These are phyloP conservation scores for Cryptosporidium andersoni DNA, from an alignment of 169 alveolate genomes.

Conservation along the genomic window DNA sequence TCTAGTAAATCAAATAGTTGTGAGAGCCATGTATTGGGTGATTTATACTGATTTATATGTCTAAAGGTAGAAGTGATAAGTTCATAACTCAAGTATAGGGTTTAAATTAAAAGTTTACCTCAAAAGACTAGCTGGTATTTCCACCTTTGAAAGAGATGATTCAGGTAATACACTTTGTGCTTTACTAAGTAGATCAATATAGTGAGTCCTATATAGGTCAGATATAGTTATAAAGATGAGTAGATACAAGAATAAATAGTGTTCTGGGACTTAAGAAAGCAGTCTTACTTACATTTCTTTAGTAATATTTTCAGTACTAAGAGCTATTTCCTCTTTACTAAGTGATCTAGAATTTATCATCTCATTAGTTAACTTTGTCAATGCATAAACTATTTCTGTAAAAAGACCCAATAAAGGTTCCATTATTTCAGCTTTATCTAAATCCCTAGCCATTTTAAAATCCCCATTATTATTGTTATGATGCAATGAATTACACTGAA, in stretches of 20 bases:
- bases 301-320: conserved; percentile 7
- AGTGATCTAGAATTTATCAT: not conserved
- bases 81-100: not conserved
- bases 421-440: conserved; percentile 6
- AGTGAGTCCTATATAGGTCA: conserved; percentile 12
- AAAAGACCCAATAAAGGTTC: conserved; percentile 48
- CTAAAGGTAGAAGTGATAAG: not conserved
- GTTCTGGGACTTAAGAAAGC: not conserved
- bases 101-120: conserved; percentile 17
- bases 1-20: conserved; percentile 23
- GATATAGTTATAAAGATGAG: not conserved
- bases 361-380: conserved; percentile 41
- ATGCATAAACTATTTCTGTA: conserved; percentile 18
- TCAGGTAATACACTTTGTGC: conserved; percentile 27
- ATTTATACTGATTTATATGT: conserved; percentile 46
- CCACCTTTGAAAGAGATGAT: conserved; percentile 43
- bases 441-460: not conserved
- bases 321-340: not conserved
- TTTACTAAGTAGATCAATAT: conserved; percentile 5
- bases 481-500: no score
- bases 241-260: no score
- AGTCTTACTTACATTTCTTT: conserved; percentile 19
- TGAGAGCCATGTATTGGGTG: conserved; percentile 61
- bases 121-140: conserved; percentile 37
- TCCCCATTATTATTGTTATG: no score